phyloP scores from a whole-genome alignment of 176 grass and related monocot species.

The Triticum turgidum region DNA sequence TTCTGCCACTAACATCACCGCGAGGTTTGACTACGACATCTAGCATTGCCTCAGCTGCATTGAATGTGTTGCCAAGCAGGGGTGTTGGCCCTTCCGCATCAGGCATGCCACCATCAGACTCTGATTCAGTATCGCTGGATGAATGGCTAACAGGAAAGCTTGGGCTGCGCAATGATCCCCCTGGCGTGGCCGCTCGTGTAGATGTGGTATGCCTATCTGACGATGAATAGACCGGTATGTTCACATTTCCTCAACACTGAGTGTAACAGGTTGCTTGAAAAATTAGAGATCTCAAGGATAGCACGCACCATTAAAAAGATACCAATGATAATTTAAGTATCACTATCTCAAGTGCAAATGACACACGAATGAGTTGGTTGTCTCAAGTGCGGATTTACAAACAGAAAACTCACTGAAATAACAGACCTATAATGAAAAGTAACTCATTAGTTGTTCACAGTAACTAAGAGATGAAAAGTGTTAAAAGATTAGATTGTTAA shows the following conservation, averaged over 20 bases:
- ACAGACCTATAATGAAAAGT: too few relatives aligned
- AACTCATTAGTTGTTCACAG: too few relatives aligned
- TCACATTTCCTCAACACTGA: background rate
- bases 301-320: background rate
- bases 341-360: too few relatives aligned
- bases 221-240: conserved; percentile 17
- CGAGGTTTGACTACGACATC: background rate
- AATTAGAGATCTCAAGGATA: background rate
- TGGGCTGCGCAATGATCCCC: conserved; percentile 20
- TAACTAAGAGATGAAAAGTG: too few relatives aligned
- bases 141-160: conserved; percentile 35
- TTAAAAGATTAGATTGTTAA: too few relatives aligned
- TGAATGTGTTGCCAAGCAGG: background rate
- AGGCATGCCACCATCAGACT: background rate
- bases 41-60: background rate
- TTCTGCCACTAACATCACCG: background rate
- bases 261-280: background rate
- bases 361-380: too few relatives aligned
- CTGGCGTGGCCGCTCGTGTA: background rate
- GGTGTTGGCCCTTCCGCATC: background rate
- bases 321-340: too few relatives aligned
- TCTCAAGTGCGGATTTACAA: too few relatives aligned
- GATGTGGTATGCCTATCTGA: conserved; percentile 52
- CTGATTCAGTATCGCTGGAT: conserved; percentile 37
- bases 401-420: too few relatives aligned